These are phyloP conservation scores for Phaseolus coccineus DNA, from an alignment of 331 rosid species.

Conservation along the genomic window DNA sequence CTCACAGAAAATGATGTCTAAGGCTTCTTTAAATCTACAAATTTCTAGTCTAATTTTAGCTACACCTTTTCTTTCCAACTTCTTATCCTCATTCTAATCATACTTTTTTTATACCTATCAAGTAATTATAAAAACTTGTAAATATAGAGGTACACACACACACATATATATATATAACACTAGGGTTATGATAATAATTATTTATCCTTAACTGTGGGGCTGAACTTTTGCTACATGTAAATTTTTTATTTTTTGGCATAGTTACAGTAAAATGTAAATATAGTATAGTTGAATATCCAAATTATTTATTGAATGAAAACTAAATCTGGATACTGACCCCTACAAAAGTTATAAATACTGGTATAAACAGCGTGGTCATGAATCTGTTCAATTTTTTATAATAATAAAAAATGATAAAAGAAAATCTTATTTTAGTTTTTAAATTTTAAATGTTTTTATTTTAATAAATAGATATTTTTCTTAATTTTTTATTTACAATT, in stretches of 20 bases:
- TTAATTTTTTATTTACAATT: too few relatives aligned
- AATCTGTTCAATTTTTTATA: too few relatives aligned
- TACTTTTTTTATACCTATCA: not conserved
- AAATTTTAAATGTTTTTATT: too few relatives aligned
- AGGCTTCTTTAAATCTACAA: not conserved
- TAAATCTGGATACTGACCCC: not conserved
- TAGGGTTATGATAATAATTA: not conserved
- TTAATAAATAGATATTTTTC: too few relatives aligned
- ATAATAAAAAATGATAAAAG: too few relatives aligned
- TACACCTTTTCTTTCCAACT: not conserved
- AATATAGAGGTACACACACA: too few relatives aligned
- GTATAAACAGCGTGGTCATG: too few relatives aligned
- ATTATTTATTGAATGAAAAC: not conserved
- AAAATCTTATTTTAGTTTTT: too few relatives aligned
- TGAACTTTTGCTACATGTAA: not conserved
- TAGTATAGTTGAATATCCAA: not conserved
- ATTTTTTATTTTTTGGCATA: not conserved
- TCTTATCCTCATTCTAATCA: conserved; percentile 1
- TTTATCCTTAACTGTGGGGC: not conserved
- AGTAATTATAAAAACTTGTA: not conserved
- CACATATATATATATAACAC: not conserved
- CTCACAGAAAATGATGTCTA: not conserved
- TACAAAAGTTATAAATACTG: not conserved
- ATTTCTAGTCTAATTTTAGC: not conserved
- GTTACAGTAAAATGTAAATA: not conserved